phyloP scores from a whole-genome alignment of 2,329 filamentous ascomycete species.

The Aspergillus tamarii region DNA sequence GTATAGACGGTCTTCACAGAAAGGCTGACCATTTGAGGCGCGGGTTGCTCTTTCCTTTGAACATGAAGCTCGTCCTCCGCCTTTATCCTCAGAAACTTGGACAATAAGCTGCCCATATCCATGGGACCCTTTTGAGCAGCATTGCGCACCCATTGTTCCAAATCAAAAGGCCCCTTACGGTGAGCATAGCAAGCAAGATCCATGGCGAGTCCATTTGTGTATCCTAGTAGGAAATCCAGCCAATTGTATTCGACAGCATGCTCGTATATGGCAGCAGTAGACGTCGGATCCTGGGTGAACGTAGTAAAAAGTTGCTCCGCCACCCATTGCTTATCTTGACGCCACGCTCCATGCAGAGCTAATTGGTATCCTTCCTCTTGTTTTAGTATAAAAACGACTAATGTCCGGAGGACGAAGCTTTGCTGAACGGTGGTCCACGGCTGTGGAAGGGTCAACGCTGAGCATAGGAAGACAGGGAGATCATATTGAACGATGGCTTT shows the following conservation, averaged over 20 bases:
- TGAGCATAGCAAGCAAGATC: slow-evolving; percentile 87
- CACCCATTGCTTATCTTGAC: slow-evolving; percentile 86
- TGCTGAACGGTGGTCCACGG: slow-evolving; percentile 54
- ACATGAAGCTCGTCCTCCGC: slow-evolving; percentile 76
- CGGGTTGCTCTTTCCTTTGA: slow-evolving; percentile 69
- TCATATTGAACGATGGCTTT: slow-evolving; percentile 62
- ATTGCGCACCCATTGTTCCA: slow-evolving; percentile 77
- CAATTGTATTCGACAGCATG: slow-evolving; percentile 81
- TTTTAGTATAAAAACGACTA: slow-evolving; percentile 82
- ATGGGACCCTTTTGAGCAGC: slow-evolving; percentile 66
- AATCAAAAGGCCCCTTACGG: slow-evolving; percentile 75
- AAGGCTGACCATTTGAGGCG: slow-evolving; percentile 71
- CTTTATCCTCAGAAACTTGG: slow-evolving; percentile 83
- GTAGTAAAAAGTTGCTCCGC: slow-evolving; percentile 76
- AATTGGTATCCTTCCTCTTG: slow-evolving; percentile 79
- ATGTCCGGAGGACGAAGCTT: slow-evolving; percentile 56
- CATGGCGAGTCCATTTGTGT: slow-evolving; percentile 81
- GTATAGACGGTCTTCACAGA: slow-evolving; percentile 83
- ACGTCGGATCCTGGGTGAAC: slow-evolving; percentile 70
- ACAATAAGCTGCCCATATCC: slow-evolving; percentile 71
- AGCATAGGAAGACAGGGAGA: slow-evolving; percentile 54
- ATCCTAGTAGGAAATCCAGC: slow-evolving; percentile 78
- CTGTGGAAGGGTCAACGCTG: slow-evolving; percentile 51
- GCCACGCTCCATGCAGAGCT: slow-evolving; percentile 88
- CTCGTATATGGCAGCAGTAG: slow-evolving; percentile 72